Conservation (phyloP, 345 rosid species). For the Citrus mangshanensis region DNA sequence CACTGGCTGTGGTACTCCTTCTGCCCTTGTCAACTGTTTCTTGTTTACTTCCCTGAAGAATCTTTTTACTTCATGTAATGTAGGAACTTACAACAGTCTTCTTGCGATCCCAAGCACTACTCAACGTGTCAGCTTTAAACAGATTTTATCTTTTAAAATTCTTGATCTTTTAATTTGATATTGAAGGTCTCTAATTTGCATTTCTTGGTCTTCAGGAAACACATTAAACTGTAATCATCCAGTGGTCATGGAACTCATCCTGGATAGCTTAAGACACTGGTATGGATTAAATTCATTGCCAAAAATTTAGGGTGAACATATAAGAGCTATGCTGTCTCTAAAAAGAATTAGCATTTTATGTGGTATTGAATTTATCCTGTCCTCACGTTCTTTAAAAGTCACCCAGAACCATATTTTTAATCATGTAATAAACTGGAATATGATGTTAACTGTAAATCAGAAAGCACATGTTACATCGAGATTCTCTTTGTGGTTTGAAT, state of each 20-base stretch:
- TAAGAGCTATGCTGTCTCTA: background rate
- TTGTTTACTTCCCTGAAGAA: background rate
- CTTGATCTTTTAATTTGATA: background rate
- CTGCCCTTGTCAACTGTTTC: constrained; percentile 4
- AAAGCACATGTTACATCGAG: background rate
- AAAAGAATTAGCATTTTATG: background rate
- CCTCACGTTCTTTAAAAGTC: background rate
- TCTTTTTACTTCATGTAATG: background rate
- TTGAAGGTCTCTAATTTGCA: constrained; percentile 6
- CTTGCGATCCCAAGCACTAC: background rate
- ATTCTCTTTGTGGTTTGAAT: background rate
- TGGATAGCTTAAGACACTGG: constrained; percentile 95
- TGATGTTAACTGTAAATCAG: background rate
- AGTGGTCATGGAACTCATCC: constrained; percentile 83
- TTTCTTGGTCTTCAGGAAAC: constrained; percentile 63
- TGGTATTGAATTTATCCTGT: background rate
- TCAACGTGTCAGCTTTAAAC: background rate
- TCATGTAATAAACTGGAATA: too few species aligned
- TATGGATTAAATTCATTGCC: constrained; percentile 29
- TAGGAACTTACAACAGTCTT: background rate
- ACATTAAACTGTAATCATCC: constrained; percentile 91
- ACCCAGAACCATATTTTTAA: background rate
- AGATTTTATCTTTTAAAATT: constrained; percentile 1
- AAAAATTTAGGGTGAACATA: background rate
- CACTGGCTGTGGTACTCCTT: constrained; percentile 80